Percentiles rank a stretch among this genome's conserved stretches.
Conservation (phyloP, 805 yeast species). For the Metschnikowia rubicola region DNA sequence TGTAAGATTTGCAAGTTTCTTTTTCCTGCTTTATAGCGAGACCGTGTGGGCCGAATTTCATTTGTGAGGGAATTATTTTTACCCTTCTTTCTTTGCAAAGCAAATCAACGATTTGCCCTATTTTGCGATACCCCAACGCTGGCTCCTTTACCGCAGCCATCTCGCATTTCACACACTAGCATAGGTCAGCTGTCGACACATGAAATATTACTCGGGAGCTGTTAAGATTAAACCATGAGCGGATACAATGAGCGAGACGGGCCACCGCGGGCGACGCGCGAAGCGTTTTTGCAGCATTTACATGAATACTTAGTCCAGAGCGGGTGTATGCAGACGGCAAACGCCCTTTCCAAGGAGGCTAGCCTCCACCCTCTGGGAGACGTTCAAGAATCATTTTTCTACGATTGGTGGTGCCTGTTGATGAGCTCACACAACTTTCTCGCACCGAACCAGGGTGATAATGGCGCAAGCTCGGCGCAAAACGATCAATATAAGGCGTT, state of each 20-base stretch:
- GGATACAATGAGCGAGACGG: conserved; percentile 2
- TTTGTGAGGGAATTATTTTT: too few species aligned
- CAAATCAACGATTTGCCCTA: too few species aligned
- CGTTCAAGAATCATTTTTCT: conserved; percentile 6
- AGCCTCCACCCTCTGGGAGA: conserved; percentile 3
- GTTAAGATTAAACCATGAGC: not conserved
- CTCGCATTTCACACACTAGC: too few species aligned
- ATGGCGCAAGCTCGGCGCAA: too few species aligned
- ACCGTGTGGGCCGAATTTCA: not conserved
- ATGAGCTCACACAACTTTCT: conserved; percentile 7
- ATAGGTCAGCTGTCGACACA: too few species aligned
- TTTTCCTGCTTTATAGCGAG: not conserved
- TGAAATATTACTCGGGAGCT: too few species aligned
- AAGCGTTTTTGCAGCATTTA: conserved; percentile 10
- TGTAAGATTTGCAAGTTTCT: conserved; percentile 1
- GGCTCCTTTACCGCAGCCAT: too few species aligned
- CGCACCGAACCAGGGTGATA: not conserved
- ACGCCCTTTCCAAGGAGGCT: conserved; percentile 11
- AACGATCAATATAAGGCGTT: not conserved
- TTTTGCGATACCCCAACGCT: too few species aligned
- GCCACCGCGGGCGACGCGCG: conserved; percentile 5
- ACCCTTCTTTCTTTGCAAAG: too few species aligned
- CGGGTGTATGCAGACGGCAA: conserved; percentile 13
- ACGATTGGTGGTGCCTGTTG: conserved; percentile 16
- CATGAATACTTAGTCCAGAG: conserved; percentile 14